These are phyloP conservation scores for Epicoccum sorghinum DNA, from an alignment of 2,329 filamentous ascomycete species.

Conservation along the genomic window DNA sequence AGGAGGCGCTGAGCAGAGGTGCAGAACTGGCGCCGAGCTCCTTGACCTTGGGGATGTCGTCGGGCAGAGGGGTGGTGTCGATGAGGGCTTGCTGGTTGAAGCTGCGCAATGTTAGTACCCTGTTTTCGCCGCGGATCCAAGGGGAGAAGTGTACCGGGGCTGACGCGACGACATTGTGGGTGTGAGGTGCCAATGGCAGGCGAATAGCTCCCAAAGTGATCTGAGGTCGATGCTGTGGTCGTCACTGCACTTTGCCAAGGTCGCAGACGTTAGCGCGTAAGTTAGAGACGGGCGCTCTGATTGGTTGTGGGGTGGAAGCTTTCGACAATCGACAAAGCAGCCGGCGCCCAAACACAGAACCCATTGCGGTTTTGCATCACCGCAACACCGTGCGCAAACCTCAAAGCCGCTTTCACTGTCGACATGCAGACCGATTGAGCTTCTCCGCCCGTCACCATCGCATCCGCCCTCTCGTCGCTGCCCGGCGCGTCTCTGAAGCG, in stretches of 20 bases:
- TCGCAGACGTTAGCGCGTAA: slow-evolving; percentile 18
- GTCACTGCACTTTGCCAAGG: slow-evolving; percentile 22
- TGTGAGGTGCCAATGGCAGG: slow-evolving; percentile 47
- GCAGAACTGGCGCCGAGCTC: slow-evolving; percentile 94
- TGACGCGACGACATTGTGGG: slow-evolving; percentile 66
- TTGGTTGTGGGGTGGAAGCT: slow-evolving; percentile 19
- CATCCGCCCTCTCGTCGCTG: background rate
- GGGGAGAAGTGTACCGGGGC: slow-evolving; percentile 57
- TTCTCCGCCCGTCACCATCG: background rate
- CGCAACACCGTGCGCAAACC: slow-evolving; percentile 11
- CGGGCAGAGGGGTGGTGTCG: slow-evolving; percentile 94
- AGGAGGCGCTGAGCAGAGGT: slow-evolving; percentile 87
- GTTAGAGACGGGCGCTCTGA: background rate
- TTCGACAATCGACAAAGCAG: slow-evolving; percentile 25
- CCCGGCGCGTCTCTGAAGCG: slow-evolving; percentile 23
- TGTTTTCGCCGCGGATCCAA: slow-evolving; percentile 7
- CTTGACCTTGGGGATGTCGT: slow-evolving; percentile 87
- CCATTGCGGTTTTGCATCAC: slow-evolving; percentile 17
- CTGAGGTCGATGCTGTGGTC: slow-evolving; percentile 28
- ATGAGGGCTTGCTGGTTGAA: slow-evolving; percentile 94
- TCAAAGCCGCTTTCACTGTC: slow-evolving; percentile 4
- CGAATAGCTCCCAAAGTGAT: slow-evolving; percentile 35
- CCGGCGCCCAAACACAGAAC: slow-evolving; percentile 11
- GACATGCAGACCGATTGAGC: slow-evolving; percentile 21
- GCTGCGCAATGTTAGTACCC: slow-evolving; percentile 58